Conservation (phyloP, 1,284 basidiomycete species). For the Rhodotorula sp. region DNA sequence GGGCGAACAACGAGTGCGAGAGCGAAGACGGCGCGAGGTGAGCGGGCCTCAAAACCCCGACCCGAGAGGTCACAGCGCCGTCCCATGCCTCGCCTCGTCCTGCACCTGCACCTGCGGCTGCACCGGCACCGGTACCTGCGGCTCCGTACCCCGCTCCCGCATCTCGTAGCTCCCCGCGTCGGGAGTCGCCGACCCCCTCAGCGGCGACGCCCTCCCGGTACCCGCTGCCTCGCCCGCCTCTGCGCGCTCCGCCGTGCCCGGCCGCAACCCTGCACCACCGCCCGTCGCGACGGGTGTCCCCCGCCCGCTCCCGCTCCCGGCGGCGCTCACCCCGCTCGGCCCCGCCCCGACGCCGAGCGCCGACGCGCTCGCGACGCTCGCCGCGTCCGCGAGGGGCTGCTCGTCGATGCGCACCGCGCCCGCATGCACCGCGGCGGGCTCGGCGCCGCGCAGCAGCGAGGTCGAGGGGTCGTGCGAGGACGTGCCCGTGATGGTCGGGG, state of each 20-base stretch:
- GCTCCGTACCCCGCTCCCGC: too few species aligned
- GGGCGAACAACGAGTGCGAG: too few species aligned
- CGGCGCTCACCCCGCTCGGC: neutral
- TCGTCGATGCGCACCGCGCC: constrained; percentile 32
- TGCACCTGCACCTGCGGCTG: too few species aligned
- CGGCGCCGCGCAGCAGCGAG: neutral
- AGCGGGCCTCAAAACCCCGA: too few species aligned
- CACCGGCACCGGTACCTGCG: too few species aligned
- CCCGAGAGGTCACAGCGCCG: too few species aligned
- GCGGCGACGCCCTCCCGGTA: neutral
- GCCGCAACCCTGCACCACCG: too few species aligned
- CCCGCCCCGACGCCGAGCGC: neutral
- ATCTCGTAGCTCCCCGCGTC: too few species aligned
- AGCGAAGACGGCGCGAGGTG: too few species aligned
- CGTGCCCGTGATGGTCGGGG: neutral
- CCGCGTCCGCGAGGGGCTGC: constrained; percentile 33
- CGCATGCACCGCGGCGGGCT: constrained; percentile 7
- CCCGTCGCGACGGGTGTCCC: neutral
- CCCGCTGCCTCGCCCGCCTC: neutral
- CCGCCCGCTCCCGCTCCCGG: neutral
- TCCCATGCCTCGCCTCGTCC: too few species aligned
- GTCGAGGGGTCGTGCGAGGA: neutral
- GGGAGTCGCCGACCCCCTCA: neutral
- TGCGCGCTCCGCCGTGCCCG: neutral
- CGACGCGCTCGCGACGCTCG: neutral